These are phyloP conservation scores for Phaffia rhodozyma DNA, from an alignment of 1,284 basidiomycete species.

Conservation along the genomic window DNA sequence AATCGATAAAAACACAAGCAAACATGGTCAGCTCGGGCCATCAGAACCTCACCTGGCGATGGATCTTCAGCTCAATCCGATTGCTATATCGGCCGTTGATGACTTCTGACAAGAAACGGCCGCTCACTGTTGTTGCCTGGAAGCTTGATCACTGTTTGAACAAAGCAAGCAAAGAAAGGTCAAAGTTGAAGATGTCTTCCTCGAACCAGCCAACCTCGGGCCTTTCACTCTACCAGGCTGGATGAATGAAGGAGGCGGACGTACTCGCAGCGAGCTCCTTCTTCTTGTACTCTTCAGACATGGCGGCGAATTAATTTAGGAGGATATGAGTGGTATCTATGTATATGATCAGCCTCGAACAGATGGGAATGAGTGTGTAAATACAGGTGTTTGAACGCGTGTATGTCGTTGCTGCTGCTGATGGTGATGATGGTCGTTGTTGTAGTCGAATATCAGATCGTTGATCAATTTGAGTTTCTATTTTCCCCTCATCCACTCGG, in stretches of 20 bases:
- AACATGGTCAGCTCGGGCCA: background rate
- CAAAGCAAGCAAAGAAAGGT: background rate
- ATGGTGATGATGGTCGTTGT: too few relatives aligned
- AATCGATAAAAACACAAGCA: background rate
- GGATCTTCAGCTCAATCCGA: background rate
- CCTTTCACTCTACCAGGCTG: constrained; percentile 1
- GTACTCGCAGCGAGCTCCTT: constrained; percentile 45
- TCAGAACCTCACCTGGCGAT: background rate
- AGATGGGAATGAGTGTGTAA: too few relatives aligned
- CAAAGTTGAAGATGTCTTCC: background rate
- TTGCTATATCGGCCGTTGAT: background rate
- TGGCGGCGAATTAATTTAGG: too few relatives aligned
- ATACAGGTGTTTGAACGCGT: too few relatives aligned
- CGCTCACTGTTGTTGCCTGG: constrained; percentile 4
- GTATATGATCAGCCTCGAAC: too few relatives aligned
- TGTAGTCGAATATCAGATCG: too few relatives aligned
- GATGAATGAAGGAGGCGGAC: background rate
- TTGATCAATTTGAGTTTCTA: too few relatives aligned
- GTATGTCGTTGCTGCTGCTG: too few relatives aligned
- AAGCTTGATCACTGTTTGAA: constrained; percentile 7
- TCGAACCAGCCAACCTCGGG: background rate
- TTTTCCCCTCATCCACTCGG: too few relatives aligned
- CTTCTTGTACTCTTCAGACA: constrained; percentile 51
- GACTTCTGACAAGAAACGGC: background rate
- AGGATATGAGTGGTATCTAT: too few relatives aligned